phyloP scores from a whole-genome alignment of 305 asterid genomes.

The Fraxinus latifolia region DNA sequence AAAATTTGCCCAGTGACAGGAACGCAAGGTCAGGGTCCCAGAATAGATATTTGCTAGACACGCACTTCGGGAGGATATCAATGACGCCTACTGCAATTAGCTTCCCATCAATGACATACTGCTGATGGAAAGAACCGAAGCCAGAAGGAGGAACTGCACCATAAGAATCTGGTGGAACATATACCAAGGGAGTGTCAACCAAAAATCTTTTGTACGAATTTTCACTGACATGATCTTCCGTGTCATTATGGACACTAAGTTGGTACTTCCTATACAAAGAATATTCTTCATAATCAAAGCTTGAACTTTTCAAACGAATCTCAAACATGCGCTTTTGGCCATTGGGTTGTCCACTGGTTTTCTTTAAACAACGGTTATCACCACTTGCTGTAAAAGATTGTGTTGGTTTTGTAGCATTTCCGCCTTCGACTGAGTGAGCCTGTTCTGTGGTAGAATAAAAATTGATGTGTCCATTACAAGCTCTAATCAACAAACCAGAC shows the following conservation, averaged over 20 bases:
- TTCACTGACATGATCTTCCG: conserved; percentile 70
- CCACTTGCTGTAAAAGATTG: conserved; percentile 26
- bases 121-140: conserved; percentile 97
- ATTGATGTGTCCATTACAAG: conserved; percentile 90
- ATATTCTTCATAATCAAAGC: conserved; percentile 84
- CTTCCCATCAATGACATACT: conserved; percentile 81
- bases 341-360: conserved; percentile 21
- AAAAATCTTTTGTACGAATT: conserved; percentile 74
- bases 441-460: conserved; percentile 46
- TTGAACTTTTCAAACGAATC: conserved; percentile 62
- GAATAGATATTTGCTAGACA: conserved; percentile 93
- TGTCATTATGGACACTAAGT: conserved; percentile 80
- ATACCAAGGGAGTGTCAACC: conserved; percentile 82
- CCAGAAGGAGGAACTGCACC: conserved; percentile 74
- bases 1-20: conserved; percentile 88
- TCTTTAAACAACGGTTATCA: conserved; percentile 27
- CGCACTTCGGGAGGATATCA: conserved; percentile 88
- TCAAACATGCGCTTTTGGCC: conserved; percentile 52
- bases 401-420: conserved; percentile 23
- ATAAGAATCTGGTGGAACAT: conserved; percentile 55
- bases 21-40: conserved; percentile 96
- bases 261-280: conserved; percentile 81
- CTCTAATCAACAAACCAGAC: conserved; percentile 57
- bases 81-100: conserved; percentile 92
- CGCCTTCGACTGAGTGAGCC: conserved; percentile 26